Evolutionary conservation across 2,329 filamentous ascomycete genomes (phyloP), one percentile per base, ranked within the genome.

Genomic region (Paecilomyces variotii): DNA sequence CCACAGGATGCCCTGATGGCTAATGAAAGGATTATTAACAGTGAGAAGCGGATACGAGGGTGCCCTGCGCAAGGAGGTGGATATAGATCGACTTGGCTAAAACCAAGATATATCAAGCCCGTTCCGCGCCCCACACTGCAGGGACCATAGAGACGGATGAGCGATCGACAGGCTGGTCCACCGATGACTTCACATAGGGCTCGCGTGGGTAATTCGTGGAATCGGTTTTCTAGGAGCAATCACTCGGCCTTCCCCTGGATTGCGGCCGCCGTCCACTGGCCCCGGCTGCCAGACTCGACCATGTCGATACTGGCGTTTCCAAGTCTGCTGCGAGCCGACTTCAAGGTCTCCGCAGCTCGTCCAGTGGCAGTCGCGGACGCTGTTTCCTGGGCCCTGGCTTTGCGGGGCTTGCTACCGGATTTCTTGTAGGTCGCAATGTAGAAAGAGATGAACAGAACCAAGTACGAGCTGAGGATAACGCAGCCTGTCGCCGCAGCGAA

Each of bases 371-470:
- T 59, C 24, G 62, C 51, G 27, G 60, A 58, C 12, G 55, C 74
- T 88, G 87, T 74, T 91, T 89, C 65, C 89, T 86, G 56, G 91
- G 76, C 56, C 83, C 82, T 80, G 89, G 91, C 76, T 88, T 90
- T 60, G 12, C 56, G 60, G 34, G 35, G 14, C 14, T 60, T 56
- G 4, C 24, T 63, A 19, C 32, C 60, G 24, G 80, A 84, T 80
- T 89, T 90, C 72, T 82, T 83, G 73, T 96, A 96, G 54, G 91
- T 96, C 63, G 90, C 89, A 65, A 93, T 82, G 82, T 96, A 96
- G 85, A 96, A 96, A 52, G 87, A 90, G 78, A 96, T 93, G 85
- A 96, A 96, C 65, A 96, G 88, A 62, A 96, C 82, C 58, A 96
- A 84, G 84, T 96, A 96, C 39, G 89, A 93, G 76, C 85, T 90